Evolutionary conservation across 2,329 filamentous ascomycete genomes (phyloP).

Genomic region (Myriangium duriaei): DNA sequence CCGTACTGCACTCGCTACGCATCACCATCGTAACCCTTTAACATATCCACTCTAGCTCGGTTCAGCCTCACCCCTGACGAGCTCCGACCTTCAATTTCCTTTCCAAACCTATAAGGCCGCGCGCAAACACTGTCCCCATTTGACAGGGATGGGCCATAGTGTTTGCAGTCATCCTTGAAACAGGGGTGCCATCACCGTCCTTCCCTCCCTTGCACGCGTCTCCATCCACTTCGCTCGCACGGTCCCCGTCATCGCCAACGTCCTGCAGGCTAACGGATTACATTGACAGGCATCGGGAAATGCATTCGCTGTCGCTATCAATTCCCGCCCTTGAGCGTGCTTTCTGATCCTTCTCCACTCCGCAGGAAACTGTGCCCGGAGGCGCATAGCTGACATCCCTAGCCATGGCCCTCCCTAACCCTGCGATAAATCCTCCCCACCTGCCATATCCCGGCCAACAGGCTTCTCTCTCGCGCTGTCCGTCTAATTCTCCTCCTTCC

Average conservation of each 20-base stretch:
- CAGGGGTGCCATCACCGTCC: not conserved
- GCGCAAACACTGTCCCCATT: too few species aligned
- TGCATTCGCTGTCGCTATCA: not conserved
- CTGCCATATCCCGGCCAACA: slow-evolving; percentile 3
- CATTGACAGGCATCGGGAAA: not conserved
- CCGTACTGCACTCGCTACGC: too few species aligned
- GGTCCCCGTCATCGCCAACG: not conserved
- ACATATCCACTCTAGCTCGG: too few species aligned
- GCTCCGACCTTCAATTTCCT: too few species aligned
- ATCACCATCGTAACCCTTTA: too few species aligned
- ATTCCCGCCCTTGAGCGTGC: too few species aligned
- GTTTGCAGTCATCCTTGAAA: not conserved
- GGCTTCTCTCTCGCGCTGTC: slow-evolving; percentile 10
- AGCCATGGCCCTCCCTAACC: slow-evolving; percentile 17
- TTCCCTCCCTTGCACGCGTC: not conserved
- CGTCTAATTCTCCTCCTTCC: slow-evolving; percentile 15
- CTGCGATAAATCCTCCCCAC: slow-evolving; percentile 19
- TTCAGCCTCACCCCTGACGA: too few species aligned
- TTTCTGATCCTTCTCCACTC: not conserved
- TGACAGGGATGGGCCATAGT: too few species aligned
- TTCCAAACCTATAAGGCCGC: too few species aligned
- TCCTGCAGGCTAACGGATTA: too few species aligned
- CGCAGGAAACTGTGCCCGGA: not conserved
- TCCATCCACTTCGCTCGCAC: not conserved
- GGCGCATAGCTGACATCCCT: not conserved